Evolutionary conservation across 2,329 filamentous ascomycete genomes (phyloP), one percentile per base, ranked within the genome.

Genomic region (Ceratocystis papillata): DNA sequence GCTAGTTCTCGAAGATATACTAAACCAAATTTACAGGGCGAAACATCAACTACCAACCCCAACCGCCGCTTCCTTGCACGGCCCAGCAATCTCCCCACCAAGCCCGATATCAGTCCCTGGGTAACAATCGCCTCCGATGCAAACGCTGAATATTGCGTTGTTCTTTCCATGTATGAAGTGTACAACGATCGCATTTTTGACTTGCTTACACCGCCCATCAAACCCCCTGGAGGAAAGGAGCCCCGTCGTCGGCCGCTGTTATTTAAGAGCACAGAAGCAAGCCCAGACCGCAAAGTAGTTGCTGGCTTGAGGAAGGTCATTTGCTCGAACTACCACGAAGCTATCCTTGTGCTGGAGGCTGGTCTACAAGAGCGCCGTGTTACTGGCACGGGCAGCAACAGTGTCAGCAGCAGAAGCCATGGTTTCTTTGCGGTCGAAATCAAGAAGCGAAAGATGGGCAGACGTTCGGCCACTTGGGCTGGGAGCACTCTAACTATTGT

Each of bases 131-230:
- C 77, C 53, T 79, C 85, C 61, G 88, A 92, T 69, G 79, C 80
- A 0, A 82, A 82, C 22, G 84, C 87, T 65, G 90, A 96, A 70
- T 96, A 96, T 71, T 87, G 88, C 3, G 85, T 99, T 65, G 79
- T 99, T 10, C 81, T 99, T 25, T 96, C 91, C 65, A 99, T 99
- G 92, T 97, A 97, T 75, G 94, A 99, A 75, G 93, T 99, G 1
- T 96, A 99, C 78, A 99, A 99, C 73, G 93, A 99, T 76, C 87
- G 92, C 45, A 97, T 99, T 70, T 97, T 95, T 74, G 94, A 99
- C 72, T 84, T 99, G 0, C 79, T 99, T 0, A 88, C 87, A 0
- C 83, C 84, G 0, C 81, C 83, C 2, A 76, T 79, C 25, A 59
- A 50, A 28, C 37, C 44, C 17, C 28, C 59, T 7, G 30, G 55